Evolutionary conservation across 805 yeast species (phyloP).

Genomic region (Candida insectorum): DNA sequence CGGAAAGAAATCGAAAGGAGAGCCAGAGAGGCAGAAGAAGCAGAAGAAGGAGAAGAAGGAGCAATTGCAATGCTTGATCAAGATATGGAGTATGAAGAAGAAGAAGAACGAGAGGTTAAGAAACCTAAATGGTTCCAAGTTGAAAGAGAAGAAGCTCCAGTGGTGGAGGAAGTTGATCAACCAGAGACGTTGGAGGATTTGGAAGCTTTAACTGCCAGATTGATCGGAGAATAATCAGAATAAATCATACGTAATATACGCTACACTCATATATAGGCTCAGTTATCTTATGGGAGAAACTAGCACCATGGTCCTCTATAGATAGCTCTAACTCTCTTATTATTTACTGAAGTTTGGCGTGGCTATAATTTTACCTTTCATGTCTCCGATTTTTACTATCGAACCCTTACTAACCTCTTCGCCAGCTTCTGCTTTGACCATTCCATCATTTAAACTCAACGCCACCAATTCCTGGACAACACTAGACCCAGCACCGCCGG

Average conservation of each 20-base stretch:
- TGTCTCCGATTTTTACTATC: conserved; percentile 25
- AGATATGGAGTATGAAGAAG: conserved; percentile 40
- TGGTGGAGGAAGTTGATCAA: conserved; percentile 63
- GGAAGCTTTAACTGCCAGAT: conserved; percentile 74
- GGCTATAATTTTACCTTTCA: conserved; percentile 27
- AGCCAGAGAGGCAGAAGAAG: conserved; percentile 39
- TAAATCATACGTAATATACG: not conserved
- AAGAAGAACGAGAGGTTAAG: conserved; percentile 32
- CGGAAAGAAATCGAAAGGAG: conserved; percentile 75
- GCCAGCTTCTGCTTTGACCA: conserved; percentile 5
- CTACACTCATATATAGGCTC: not conserved
- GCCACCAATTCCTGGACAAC: conserved; percentile 73
- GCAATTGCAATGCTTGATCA: conserved; percentile 40
- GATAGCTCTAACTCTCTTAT: no score
- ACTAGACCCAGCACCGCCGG: conserved; percentile 64
- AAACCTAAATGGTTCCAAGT: conserved; percentile 52
- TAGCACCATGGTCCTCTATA: no score
- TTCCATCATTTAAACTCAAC: conserved; percentile 34
- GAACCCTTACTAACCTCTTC: conserved; percentile 19
- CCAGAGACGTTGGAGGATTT: conserved; percentile 92
- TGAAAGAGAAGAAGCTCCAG: conserved; percentile 20
- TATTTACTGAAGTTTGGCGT: conserved; percentile 29
- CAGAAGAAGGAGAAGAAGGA: conserved; percentile 30
- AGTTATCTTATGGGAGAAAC: conserved; percentile 7
- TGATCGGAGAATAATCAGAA: conserved; percentile 23